Percentiles rank a stretch among this genome's conserved stretches.
Evolutionary conservation across 805 yeast species (phyloP).

Genomic region (Kodamaea kakaduensis): DNA sequence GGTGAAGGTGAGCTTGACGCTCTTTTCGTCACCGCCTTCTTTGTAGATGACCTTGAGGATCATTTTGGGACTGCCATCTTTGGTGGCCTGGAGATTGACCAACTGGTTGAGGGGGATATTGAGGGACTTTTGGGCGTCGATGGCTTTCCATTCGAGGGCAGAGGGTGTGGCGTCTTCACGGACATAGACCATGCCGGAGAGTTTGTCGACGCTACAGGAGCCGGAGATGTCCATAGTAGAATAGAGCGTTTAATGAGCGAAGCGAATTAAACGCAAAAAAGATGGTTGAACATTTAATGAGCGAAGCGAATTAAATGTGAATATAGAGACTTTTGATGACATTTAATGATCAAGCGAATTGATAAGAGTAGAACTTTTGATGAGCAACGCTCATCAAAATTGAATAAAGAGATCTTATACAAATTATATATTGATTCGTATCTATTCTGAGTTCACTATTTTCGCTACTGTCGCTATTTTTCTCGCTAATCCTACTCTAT

Average conservation of each 20-base stretch:
- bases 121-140: conserved; percentile 33
- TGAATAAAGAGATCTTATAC: too few species aligned
- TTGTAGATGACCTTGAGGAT: conserved; percentile 54
- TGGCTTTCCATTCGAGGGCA: conserved; percentile 41
- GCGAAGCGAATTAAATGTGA: too few species aligned
- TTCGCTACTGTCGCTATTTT: too few species aligned
- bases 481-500: too few species aligned
- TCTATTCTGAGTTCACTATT: too few species aligned
- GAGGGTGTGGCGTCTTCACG: conserved; percentile 41
- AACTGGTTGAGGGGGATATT: conserved; percentile 34
- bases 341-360: too few species aligned
- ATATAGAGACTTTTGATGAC: too few species aligned
- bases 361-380: too few species aligned
- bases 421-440: too few species aligned
- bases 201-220: conserved; percentile 40
- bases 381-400: too few species aligned
- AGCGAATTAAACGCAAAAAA: background rate
- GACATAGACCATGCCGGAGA: conserved; percentile 38
- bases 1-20: conserved; percentile 54
- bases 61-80: conserved; percentile 63
- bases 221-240: conserved; percentile 27
- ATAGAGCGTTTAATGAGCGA: background rate
- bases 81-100: conserved; percentile 61
- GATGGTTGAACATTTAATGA: background rate
- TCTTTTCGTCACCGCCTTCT: conserved; percentile 29